Conservation (phyloP, 2,329 filamentous ascomycete genomes). For the Periconia sp. region DNA sequence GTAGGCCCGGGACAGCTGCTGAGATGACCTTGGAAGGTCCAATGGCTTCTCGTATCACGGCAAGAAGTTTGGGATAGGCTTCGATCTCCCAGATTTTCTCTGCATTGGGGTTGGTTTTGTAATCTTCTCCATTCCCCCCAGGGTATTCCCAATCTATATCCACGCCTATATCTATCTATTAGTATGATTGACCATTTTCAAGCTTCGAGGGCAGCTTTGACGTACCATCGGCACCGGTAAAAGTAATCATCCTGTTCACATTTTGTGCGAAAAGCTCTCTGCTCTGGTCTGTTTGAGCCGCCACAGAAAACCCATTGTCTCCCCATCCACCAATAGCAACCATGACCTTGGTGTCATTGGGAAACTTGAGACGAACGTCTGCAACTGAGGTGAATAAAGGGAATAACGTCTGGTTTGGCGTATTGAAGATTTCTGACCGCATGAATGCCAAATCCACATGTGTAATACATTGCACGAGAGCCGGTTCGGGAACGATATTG, state of each 20-base stretch:
- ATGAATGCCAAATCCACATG: conserved; percentile 37
- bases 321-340: conserved; percentile 77
- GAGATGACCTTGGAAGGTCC: conserved; percentile 62
- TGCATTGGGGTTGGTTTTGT: conserved; percentile 62
- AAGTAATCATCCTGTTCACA: conserved; percentile 62
- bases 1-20: conserved; percentile 65
- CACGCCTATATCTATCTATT: conserved; percentile 15
- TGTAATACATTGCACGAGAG: conserved; percentile 21
- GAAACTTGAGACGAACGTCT: conserved; percentile 48
- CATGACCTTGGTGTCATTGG: conserved; percentile 59
- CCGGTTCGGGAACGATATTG: conserved; percentile 22
- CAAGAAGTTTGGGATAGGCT: conserved; percentile 63
- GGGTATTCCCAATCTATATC: conserved; percentile 70
- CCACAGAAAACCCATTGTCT: conserved; percentile 65
- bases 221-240: conserved; percentile 63
- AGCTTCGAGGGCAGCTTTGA: conserved; percentile 15
- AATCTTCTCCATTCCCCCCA: conserved; percentile 70
- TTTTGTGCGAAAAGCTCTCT: conserved; percentile 61
- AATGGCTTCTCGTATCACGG: conserved; percentile 61
- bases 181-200: neutral
- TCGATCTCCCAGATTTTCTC: conserved; percentile 62
- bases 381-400: conserved; percentile 30
- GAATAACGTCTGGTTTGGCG: conserved; percentile 18
- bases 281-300: conserved; percentile 56
- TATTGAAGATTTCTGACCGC: conserved; percentile 30